Percentiles rank a stretch among this genome's conserved stretches.
These are phyloP conservation scores for Sphaerosporella brunnea DNA, from an alignment of 495 filamentous ascomycete genomes.

Conservation along the genomic window DNA sequence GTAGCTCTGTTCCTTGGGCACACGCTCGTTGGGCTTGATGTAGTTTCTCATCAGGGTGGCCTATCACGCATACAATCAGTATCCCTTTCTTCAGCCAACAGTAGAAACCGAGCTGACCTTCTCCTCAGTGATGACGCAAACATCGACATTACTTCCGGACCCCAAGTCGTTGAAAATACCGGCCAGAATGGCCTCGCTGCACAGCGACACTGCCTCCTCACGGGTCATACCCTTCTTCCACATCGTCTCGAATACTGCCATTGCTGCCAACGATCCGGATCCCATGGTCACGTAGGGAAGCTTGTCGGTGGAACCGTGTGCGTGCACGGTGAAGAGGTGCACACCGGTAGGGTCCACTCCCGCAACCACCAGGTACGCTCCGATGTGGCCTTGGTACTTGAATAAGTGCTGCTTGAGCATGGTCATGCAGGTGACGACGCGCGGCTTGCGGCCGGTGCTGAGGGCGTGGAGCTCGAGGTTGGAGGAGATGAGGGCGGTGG, in stretches of 20 bases:
- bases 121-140: conserved; percentile 81
- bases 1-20: conserved; percentile 83
- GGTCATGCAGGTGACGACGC: conserved; percentile 98
- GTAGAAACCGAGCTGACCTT: conserved; percentile 33
- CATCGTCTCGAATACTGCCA: conserved; percentile 93
- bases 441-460: conserved; percentile 85
- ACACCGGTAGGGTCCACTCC: conserved; percentile 92
- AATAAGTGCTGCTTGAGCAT: conserved; percentile 99
- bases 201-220: conserved; percentile 67
- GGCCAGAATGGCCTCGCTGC: conserved; percentile 74
- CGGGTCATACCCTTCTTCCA: conserved; percentile 69
- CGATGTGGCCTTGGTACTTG: conserved; percentile 93
- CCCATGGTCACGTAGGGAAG: conserved; percentile 99
- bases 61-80: conserved; percentile 6
- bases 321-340: conserved; percentile 96
- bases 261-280: conserved; percentile 83
- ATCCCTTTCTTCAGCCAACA: background rate
- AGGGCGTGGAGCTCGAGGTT: conserved; percentile 93
- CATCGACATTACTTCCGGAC: conserved; percentile 91
- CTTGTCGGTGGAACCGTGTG: conserved; percentile 96
- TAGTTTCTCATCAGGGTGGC: conserved; percentile 80
- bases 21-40: conserved; percentile 79
- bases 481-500: conserved; percentile 92
- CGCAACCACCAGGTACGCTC: conserved; percentile 93
- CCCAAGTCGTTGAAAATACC: conserved; percentile 99